phyloP scores from a whole-genome alignment of 169 alveolate species.

The Plasmodium billcollinsi region DNA sequence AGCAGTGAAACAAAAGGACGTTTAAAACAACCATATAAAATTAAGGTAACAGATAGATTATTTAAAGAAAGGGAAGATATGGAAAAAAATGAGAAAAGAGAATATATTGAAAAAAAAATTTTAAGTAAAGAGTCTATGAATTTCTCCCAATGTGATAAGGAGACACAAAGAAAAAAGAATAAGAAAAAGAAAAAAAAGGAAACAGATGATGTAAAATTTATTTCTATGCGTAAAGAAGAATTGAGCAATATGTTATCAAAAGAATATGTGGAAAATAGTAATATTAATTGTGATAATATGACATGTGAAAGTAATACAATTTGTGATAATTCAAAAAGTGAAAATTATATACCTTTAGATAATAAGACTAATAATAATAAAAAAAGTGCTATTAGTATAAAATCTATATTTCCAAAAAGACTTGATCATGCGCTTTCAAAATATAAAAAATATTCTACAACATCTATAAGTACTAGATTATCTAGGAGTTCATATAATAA shows the following conservation, averaged over 20 bases:
- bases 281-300: no score
- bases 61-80: conserved; percentile 20
- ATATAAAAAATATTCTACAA: background rate
- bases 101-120: conserved; percentile 4
- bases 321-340: background rate
- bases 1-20: conserved; percentile 1
- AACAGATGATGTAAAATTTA: background rate
- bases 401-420: conserved; percentile 25
- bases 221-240: no score
- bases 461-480: conserved; percentile 11
- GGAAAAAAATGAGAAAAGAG: conserved; percentile 8
- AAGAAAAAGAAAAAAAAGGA: background rate
- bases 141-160: background rate
- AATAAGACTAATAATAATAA: background rate
- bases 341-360: background rate
- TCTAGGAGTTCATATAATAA: conserved; percentile 34
- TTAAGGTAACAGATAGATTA: conserved; percentile 38
- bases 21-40: conserved; percentile 4
- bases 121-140: conserved; percentile 5
- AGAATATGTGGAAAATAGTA: no score
- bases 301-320: background rate
- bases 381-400: background rate
- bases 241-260: no score
- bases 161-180: background rate
- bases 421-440: conserved; percentile 18